phyloP scores from a whole-genome alignment of 2,329 filamentous ascomycete species.

The Aspergillus texensis region DNA sequence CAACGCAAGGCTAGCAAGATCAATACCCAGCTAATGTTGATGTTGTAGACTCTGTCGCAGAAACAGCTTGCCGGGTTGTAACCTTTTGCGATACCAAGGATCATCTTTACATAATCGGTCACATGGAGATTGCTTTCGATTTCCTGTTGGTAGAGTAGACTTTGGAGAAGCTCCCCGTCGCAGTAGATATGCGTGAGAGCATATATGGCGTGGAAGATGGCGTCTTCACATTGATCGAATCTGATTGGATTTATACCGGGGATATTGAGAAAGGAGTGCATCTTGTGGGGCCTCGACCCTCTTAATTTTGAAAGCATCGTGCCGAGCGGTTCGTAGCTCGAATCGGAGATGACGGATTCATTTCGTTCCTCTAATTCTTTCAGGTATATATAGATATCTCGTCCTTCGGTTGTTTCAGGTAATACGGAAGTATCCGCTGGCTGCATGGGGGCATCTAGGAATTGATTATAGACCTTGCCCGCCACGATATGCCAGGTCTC shows the following conservation, averaged over 20 bases:
- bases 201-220: background rate
- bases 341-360: too few species aligned
- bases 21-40: background rate
- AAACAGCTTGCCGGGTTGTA: background rate
- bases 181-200: background rate
- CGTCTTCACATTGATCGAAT: background rate
- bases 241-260: background rate
- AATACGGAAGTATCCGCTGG: background rate
- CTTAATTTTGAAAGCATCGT: background rate
- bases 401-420: background rate
- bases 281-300: background rate
- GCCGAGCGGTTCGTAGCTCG: background rate
- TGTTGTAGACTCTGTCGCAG: background rate
- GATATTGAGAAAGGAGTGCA: background rate
- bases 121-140: background rate
- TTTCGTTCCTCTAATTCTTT: background rate
- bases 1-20: background rate
- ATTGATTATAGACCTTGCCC: background rate
- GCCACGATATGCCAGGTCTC: background rate
- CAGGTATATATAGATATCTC: background rate
- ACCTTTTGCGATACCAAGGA: background rate
- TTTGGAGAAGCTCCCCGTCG: background rate
- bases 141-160: background rate
- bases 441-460: background rate
- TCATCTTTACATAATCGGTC: background rate